Base-by-base conservation (phyloP, 176 grass and related monocot genomes). In the Musa acuminata region DNA sequence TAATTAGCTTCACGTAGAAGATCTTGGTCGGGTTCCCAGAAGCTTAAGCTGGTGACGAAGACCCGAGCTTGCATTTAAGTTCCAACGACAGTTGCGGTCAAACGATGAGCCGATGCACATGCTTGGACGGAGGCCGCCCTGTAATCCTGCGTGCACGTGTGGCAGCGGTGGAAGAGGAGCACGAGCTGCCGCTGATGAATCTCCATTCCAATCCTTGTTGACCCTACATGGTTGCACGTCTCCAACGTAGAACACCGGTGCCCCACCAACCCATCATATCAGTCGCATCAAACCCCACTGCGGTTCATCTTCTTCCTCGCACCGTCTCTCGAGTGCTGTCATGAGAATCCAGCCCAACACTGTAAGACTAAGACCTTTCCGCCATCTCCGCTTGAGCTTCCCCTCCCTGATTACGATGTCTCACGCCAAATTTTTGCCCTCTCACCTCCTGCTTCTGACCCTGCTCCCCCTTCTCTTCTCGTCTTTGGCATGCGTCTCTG, bases 251-350 rank as follows among this genome's bases (percentile, higher is more conserved):
- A 23, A 65, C 63, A 27, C 12, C 63, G n/a, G 63, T 43, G 67
- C 49, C 67, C 9, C 67, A 70, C 16, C 27, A 50, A 16, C 48
- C 66, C 35, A 70, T 70, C 67, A 70, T 70, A 70, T 70, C 67
- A 70, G 35, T 70, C 67, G 19, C 67, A 50, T 70, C 29, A 43
- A 70, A 3, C 9, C 20, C 24, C 20, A 48, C 20, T 13, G 17
- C 0, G n/a, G 17, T 9, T 13, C 24, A 9, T 48, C 29, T 13
- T 35, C 66, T 29, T 68, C 65, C 14, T 60, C 3, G 7, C 57
- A 60, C 57, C 57, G 20, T 59, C 24, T 67, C 64, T 35, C 24
- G 13, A 67, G 11, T 13, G 20, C 17, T 13, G 12, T 26, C 10
- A 29, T 5, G 12, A 27, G 25, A 7, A 26, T 67, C 13, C 2